Evolutionary conservation across 306 rosid species (phyloP).

Genomic region (Leucaena leucocephala): DNA sequence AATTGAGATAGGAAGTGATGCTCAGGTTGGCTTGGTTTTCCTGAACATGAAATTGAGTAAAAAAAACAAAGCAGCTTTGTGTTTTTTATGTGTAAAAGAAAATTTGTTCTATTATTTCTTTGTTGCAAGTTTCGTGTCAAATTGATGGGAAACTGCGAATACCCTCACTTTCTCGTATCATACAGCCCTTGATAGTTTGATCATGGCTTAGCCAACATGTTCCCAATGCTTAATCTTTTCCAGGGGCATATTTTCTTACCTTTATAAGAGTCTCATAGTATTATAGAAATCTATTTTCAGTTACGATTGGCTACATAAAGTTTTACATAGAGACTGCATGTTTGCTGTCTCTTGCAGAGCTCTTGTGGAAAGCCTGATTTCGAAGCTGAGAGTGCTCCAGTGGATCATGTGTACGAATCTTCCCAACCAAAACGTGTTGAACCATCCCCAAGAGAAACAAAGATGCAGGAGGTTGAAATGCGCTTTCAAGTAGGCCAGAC

Average conservation of each 20-base stretch:
- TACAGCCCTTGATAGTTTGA: background rate
- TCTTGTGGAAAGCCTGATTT: slow-evolving; percentile 89
- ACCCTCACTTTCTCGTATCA: background rate
- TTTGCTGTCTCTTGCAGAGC: slow-evolving; percentile 75
- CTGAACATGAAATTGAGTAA: slow-evolving; percentile 1
- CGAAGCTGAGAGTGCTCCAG: slow-evolving; percentile 64
- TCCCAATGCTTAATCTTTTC: slow-evolving; percentile 19
- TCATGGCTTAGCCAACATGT: slow-evolving; percentile 5
- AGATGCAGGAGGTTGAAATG: slow-evolving; percentile 53
- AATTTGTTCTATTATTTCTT: background rate
- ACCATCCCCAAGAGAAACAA: slow-evolving; percentile 45
- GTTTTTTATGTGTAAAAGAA: background rate
- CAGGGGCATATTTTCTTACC: background rate
- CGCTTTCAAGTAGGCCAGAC: slow-evolving; percentile 44
- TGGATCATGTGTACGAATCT: slow-evolving; percentile 53
- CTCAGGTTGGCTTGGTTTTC: slow-evolving; percentile 76
- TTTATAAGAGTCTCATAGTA: slow-evolving; percentile 12
- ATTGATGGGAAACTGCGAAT: background rate
- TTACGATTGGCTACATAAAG: slow-evolving; percentile 39
- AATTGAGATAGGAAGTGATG: slow-evolving; percentile 84
- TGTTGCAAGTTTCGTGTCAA: background rate
- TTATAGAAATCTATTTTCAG: slow-evolving; percentile 39
- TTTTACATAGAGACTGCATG: slow-evolving; percentile 42
- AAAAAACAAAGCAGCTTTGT: background rate
- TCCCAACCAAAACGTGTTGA: slow-evolving; percentile 49